Evolutionary conservation across 306 rosid species (phyloP), one percentile per base, ranked within the genome.

Genomic region (Vachellia pachyceras): DNA sequence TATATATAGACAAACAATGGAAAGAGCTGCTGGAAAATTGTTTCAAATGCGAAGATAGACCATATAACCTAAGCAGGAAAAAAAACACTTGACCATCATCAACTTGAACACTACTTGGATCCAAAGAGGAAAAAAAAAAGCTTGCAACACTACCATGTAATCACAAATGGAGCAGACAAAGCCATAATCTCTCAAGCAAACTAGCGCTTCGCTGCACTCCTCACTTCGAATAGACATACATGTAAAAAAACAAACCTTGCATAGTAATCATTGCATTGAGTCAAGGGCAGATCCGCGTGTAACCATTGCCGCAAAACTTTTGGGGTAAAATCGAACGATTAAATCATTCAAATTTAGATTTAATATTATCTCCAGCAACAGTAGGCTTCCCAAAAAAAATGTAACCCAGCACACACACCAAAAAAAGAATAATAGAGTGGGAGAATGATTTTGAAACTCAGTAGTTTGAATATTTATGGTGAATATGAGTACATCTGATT

Each of bases 81-180:
- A 66, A 66, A 7, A 63, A 18, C 50, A 40, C 10, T 41, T 68
- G 35, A 50, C 73, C 33, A 55, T 40, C 10, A 29, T 25, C 37
- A 80, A 80, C 52, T 46, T 44, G 49, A 12, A 44, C 49, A 44
- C 49, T 11, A 64, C 20, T 44, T 42, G 7, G 45, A 42, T 11
- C 12, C 33, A 29, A n/a, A n/a, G n/a, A n/a, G 0, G 1, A 7
- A 41, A 41, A 41, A 41, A 41, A 44, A 44, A 44, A 44, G 2
- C 36, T 74, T 12, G 33, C 72, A 7, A 29, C 55, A 55, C 5
- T 35, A 64, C 33, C 40, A 55, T 10, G 36, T 15, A 13, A 29
- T 40, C 42, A 73, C 57, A 66, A 71, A 20, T 33, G 76, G 14
- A 57, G 61, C 66, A 79, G 67, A 33, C 52, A 3, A 10, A 33